Evolutionary conservation across 2,329 filamentous ascomycete species (phyloP), one percentile per base, ranked within the genome.

Genomic region (Fusarium heterosporum): DNA sequence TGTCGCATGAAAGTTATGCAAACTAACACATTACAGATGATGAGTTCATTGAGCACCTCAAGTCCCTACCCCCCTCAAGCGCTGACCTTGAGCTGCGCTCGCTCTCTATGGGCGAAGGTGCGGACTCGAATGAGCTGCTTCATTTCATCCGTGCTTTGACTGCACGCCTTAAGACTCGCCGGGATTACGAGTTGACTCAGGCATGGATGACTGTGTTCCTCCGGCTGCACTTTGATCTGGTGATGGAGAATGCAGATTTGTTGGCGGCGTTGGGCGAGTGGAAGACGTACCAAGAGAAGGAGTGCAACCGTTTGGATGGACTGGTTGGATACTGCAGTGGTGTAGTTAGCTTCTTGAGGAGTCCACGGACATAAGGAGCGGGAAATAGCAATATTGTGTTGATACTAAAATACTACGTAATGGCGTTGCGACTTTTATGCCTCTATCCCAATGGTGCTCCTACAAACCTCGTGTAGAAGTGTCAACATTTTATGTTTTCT

Each of bases 191-290:
- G 79, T 84, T 99, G 38, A 91, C 93, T 16, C 94, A 98, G 78
- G 93, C 93, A 1, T 99, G 96, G 95, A 98, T 99, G 93, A 90
- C 91, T 3, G 95, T 98, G 2, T 97, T 98, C 74, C 77, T 99
- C 60, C 87, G 90, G 46, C 81, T 97, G 39, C 95, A 98, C 78
- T 86, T 86, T 65, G 85, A 88, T 67, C 66, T 84, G 36, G 78
- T 86, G 40, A 81, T 81, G 79, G 83, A 80, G 74, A 85, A 73
- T 76, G 79, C 81, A 66, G 72, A 77, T 29, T 77, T 95, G 14
- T 82, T 88, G 43, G 80, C 78, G 2, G 87, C 86, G 45, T 78
- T 97, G 61, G 78, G 79, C 51, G 84, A 85, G 70, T 97, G 93
- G 92, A 89, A 89, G 76, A 79, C 78, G 28, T 87, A 90, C 72